Percentiles rank a stretch among this genome's conserved stretches.
Evolutionary conservation across 768 basidiomycete genomes (phyloP).

Genomic region (Boletus sensibilis): DNA sequence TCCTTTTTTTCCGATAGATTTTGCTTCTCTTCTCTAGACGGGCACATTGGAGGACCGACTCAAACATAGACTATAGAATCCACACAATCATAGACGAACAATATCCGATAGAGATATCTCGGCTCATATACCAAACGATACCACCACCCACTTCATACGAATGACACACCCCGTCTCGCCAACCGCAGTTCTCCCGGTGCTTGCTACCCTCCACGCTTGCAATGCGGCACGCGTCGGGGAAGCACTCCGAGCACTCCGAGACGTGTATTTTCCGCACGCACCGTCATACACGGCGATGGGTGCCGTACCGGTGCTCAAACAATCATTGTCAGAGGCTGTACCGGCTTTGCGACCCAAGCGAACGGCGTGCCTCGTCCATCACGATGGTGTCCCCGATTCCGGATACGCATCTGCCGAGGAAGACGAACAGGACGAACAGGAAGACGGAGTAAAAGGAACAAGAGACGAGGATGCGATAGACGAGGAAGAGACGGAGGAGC

Average conservation of each 20-base stretch:
- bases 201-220: slow-evolving; percentile 41
- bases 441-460: slow-evolving; percentile 12
- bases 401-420: slow-evolving; percentile 77
- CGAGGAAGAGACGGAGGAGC: not conserved
- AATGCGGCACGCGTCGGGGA: slow-evolving; percentile 38
- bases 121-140: slow-evolving; percentile 8
- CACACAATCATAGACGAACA: slow-evolving; percentile 10
- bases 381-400: slow-evolving; percentile 59
- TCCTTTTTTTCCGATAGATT: slow-evolving; percentile 3
- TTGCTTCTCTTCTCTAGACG: not conserved
- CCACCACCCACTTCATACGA: not conserved
- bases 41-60: not conserved
- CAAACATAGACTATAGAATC: slow-evolving; percentile 17
- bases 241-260: slow-evolving; percentile 45
- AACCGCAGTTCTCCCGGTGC: slow-evolving; percentile 55
- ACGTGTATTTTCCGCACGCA: slow-evolving; percentile 50
- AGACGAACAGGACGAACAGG: slow-evolving; percentile 43
- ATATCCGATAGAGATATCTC: slow-evolving; percentile 7
- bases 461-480: slow-evolving; percentile 9
- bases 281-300: slow-evolving; percentile 5
- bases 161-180: slow-evolving; percentile 36
- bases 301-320: slow-evolving; percentile 21
- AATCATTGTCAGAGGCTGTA: slow-evolving; percentile 12
- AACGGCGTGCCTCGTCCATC: slow-evolving; percentile 32
- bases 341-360: slow-evolving; percentile 28